Evolutionary conservation across 352 stramenopile genomes (phyloP).

Genomic region (Phytopythium helicoides): DNA sequence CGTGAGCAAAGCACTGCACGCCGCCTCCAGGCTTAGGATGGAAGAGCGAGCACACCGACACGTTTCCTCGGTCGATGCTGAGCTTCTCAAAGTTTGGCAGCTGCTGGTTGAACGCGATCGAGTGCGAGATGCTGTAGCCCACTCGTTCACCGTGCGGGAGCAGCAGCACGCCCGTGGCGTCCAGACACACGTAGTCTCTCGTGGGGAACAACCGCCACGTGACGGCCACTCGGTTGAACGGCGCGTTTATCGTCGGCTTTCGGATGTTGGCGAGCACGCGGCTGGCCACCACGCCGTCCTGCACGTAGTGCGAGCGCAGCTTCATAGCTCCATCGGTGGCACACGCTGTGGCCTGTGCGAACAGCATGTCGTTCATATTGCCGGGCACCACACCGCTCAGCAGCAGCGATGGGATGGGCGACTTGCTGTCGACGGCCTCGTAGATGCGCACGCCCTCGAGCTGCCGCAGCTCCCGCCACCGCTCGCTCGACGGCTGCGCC

Average conservation of each 20-base stretch:
- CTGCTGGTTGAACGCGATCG: conserved; percentile 33
- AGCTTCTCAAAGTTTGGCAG: conserved; percentile 32
- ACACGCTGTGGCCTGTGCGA: conserved; percentile 22
- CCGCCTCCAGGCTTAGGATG: conserved; percentile 20
- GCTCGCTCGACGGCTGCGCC: conserved; percentile 1
- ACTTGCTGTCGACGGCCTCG: conserved; percentile 8
- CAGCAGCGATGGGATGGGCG: conserved; percentile 17
- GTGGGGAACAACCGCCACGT: conserved; percentile 38
- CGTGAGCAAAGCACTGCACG: conserved; percentile 30
- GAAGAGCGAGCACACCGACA: conserved; percentile 42
- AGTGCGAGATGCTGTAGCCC: conserved; percentile 42
- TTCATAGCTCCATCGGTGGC: conserved; percentile 23
- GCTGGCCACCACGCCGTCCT: conserved; percentile 25
- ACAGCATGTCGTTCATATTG: conserved; percentile 41
- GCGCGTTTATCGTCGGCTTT: conserved; percentile 18
- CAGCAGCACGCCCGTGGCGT: conserved; percentile 27
- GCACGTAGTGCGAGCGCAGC: conserved; percentile 28
- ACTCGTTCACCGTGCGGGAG: conserved; percentile 32
- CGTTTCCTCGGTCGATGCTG: conserved; percentile 38
- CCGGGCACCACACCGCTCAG: conserved; percentile 20
- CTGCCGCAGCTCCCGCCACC: conserved; percentile 28
- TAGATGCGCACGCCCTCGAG: conserved; percentile 22
- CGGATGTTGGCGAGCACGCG: conserved; percentile 16
- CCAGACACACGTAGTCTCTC: conserved; percentile 39
- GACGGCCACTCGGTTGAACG: conserved; percentile 41